Evolutionary conservation across 2,329 filamentous ascomycete genomes (phyloP), one percentile per base, ranked within the genome.

Genomic region (Delphinella strobiligena): DNA sequence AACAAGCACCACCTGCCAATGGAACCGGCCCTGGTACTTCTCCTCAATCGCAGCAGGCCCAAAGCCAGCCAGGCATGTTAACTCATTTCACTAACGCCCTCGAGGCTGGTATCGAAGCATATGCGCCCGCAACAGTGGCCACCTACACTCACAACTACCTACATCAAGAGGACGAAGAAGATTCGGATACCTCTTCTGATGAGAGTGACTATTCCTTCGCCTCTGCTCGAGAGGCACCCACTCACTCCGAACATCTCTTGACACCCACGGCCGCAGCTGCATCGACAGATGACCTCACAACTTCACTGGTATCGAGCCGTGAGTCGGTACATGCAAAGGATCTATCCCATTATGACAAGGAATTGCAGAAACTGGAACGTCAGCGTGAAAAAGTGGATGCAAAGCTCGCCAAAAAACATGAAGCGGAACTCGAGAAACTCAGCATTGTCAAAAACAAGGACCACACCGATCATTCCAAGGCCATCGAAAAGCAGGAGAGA

Each of bases 401-500:
- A 15, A 80, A 78, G 50, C 62, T 79, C 5, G 64, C 63, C n/a
- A 69, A 71, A 48, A 66, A 71, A 37, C 67, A 69, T 15, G 64
- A 72, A 45, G 72, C 67, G 33, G 71, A 72, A 24, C 65, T 66
- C 42, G 55, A 55, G 37, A 64, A 63, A 36, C 57, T 66, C 19
- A 55, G 61, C 45, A 55, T 60, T 14, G 41, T 48, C 8, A 41
- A 49, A 24, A 51, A 54, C 7, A 62, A 63, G 40, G 63, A 61
- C 29, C 50, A 56, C 9, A 58, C 56, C 19, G 54, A 55, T 18
- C 59, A 65, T 39, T 55, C 78, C 0, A 82, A 80, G 53, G 74
- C 79, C 38, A 74, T 80, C 48, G 77, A 77, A 34, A 80, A 78
- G 48, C 78, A 79, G 49, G 69, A 71, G 46, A 69, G 69, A 10